A percentile compares a stretch with the other conserved stretches of the same genome.
Evolutionary conservation across 2,329 filamentous ascomycete species (phyloP).

Genomic region (Moelleriella libera): DNA sequence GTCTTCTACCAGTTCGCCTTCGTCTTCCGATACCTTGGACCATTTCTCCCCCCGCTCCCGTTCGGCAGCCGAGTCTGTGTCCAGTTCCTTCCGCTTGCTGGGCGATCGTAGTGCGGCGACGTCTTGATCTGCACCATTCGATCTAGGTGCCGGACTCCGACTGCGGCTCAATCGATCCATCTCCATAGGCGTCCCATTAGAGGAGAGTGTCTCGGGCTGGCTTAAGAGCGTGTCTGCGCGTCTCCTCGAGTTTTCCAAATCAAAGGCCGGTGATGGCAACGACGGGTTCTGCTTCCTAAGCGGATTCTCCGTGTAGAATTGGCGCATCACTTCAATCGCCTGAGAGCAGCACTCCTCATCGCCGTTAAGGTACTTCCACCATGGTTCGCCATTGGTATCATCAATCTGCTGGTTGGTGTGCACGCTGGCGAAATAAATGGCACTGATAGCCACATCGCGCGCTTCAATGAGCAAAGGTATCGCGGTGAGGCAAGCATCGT

Average conservation of each 20-base stretch:
- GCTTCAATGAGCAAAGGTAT: conserved; percentile 71
- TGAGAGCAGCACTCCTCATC: conserved; percentile 54
- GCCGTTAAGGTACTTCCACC: conserved; percentile 74
- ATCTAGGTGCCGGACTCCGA: conserved; percentile 28
- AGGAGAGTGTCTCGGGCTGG: conserved; percentile 29
- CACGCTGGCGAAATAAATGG: conserved; percentile 74
- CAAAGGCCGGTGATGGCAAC: conserved; percentile 38
- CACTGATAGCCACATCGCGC: conserved; percentile 68
- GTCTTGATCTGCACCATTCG: conserved; percentile 23
- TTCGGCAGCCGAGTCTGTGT: conserved; percentile 15
- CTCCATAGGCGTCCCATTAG: conserved; percentile 32
- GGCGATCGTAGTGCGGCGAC: conserved; percentile 16
- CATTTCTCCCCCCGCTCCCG: conserved; percentile 27
- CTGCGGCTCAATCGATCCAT: conserved; percentile 35
- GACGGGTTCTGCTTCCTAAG: conserved; percentile 41
- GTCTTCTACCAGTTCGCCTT: conserved; percentile 30
- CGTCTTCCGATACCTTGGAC: conserved; percentile 30
- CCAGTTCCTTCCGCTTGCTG: conserved; percentile 27
- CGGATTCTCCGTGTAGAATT: conserved; percentile 52
- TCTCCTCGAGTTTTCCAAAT: conserved; percentile 40
- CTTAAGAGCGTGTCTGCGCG: conserved; percentile 27
- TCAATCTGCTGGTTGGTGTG: conserved; percentile 64
- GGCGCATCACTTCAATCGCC: conserved; percentile 64
- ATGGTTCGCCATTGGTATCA: conserved; percentile 61
- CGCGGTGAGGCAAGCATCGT: conserved; percentile 74